Evolutionary conservation across 805 yeast genomes (phyloP), one percentile per base, ranked within the genome.

Genomic region (Ogataea nonfermentans): DNA sequence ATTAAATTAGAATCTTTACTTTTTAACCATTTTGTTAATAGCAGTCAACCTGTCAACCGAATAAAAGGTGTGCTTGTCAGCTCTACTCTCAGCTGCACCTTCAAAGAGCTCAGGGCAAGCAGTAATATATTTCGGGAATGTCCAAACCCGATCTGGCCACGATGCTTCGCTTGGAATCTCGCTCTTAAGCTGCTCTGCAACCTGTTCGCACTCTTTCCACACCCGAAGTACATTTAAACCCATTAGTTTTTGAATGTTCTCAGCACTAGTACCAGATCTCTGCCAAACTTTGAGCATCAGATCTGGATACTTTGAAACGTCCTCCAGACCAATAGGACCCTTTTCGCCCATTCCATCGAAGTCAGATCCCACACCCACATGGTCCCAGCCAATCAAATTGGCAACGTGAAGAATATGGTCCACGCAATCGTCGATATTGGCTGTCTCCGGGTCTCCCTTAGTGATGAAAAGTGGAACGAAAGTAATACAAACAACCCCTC

Each of bases 251-350:
- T 59, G 33, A 16, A 72, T 65, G 28, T 73, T 64, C n/a, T 66
- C 71, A 24, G 68, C 72, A 2, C 68, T 53, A 2, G 77, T 76
- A 9, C 63, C 63, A 3, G 52, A 35, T 7, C 41, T 46, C 30
- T 50, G 51, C 52, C 56, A 52, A 22, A 49, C 56, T 43, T 60
- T 63, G 35, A 71, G 51, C 68, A 54, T 75, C 34, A 74, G 56
- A 29, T 71, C 76, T 0, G 79, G 79, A 46, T 71, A 74, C 49
- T 73, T 73, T n/a, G 77, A 70, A 1, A 73, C 78, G 48, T 73
- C 78, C 47, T 73, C 79, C 19, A 74, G 53, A 0, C 77, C 78
- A 9, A 41, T 50, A 2, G 79, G 78, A 4, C 71, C 75, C 5
- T 51, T 51, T 4, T 70, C 26, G 3, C 37, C 42, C 37, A 73